phyloP scores from a whole-genome alignment of 176 grass and related monocot genomes.

The Metroxylon sagu region DNA sequence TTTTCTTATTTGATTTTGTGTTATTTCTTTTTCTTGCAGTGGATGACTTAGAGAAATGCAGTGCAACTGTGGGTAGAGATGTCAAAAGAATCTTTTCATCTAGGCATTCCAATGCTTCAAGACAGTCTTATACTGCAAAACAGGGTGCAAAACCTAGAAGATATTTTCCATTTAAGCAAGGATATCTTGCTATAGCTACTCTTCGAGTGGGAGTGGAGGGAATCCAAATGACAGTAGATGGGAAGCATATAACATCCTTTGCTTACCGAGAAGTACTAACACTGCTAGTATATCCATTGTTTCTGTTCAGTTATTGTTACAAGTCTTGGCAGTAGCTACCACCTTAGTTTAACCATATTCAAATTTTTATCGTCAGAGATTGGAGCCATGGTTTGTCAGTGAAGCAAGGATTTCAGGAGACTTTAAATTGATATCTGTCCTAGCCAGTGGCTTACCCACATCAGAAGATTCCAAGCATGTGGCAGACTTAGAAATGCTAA shows the following conservation, averaged over 20 bases:
- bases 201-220: slow-evolving; percentile 70
- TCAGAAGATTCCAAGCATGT: slow-evolving; percentile 85
- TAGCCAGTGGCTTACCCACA: slow-evolving; percentile 90
- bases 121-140: slow-evolving; percentile 26
- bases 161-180: slow-evolving; percentile 88
- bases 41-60: slow-evolving; percentile 81
- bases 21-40: slow-evolving; percentile 49
- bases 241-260: slow-evolving; percentile 93
- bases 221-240: slow-evolving; percentile 95
- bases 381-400: slow-evolving; percentile 88
- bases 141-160: slow-evolving; percentile 37
- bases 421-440: slow-evolving; percentile 84
- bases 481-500: slow-evolving; percentile 63
- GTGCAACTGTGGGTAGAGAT: slow-evolving; percentile 60
- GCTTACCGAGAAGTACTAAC: slow-evolving; percentile 67
- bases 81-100: slow-evolving; percentile 30
- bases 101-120: slow-evolving; percentile 50
- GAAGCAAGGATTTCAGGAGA: slow-evolving; percentile 87
- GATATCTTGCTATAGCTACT: slow-evolving; percentile 85
- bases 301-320: not conserved
- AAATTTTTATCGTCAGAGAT: slow-evolving; percentile 36
- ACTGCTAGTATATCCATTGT: slow-evolving; percentile 6
- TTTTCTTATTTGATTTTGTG: slow-evolving; percentile 8
- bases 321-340: not conserved
- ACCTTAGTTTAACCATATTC: slow-evolving; percentile 10